phyloP scores from a whole-genome alignment of 2,329 filamentous ascomycete genomes.

The Exophiala calicioides region DNA sequence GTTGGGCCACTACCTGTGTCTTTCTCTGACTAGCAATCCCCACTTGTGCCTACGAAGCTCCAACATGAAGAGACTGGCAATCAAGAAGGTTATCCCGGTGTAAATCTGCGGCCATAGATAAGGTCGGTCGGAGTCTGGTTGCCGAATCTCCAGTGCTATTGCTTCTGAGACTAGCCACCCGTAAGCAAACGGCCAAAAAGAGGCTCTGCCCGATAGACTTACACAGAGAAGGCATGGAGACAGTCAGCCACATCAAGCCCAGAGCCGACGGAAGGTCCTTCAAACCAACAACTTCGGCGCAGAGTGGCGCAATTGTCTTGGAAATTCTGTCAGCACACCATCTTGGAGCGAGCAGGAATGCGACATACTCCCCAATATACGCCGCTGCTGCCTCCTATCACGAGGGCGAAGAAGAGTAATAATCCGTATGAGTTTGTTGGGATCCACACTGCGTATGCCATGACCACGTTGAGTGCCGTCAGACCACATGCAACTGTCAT shows the following conservation, averaged over 20 bases:
- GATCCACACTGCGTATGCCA: constrained; percentile 50
- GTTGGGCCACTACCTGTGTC: constrained; percentile 19
- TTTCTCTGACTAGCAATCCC: constrained; percentile 25
- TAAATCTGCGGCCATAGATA: constrained; percentile 57
- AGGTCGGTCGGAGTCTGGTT: constrained; percentile 40
- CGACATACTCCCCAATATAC: constrained; percentile 46
- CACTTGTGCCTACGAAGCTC: constrained; percentile 29
- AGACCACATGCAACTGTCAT: constrained; percentile 44
- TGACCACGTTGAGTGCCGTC: constrained; percentile 43
- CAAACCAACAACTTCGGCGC: constrained; percentile 34
- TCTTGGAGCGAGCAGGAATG: neutral
- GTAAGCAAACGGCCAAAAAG: neutral
- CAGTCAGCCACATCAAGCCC: constrained; percentile 33
- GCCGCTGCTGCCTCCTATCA: constrained; percentile 49
- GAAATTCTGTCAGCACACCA: constrained; percentile 8
- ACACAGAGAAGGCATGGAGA: constrained; percentile 48
- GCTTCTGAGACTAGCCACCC: constrained; percentile 49
- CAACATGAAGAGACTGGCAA: constrained; percentile 31
- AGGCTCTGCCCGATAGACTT: constrained; percentile 24
- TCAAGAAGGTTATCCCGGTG: constrained; percentile 40
- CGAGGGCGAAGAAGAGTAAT: constrained; percentile 46
- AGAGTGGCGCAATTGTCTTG: constrained; percentile 35
- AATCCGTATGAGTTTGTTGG: constrained; percentile 46
- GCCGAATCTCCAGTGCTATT: constrained; percentile 55
- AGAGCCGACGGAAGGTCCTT: constrained; percentile 32